Evolutionary conservation across 179 eudicot genomes (phyloP).

Genomic region (Carnegiea gigantea): DNA sequence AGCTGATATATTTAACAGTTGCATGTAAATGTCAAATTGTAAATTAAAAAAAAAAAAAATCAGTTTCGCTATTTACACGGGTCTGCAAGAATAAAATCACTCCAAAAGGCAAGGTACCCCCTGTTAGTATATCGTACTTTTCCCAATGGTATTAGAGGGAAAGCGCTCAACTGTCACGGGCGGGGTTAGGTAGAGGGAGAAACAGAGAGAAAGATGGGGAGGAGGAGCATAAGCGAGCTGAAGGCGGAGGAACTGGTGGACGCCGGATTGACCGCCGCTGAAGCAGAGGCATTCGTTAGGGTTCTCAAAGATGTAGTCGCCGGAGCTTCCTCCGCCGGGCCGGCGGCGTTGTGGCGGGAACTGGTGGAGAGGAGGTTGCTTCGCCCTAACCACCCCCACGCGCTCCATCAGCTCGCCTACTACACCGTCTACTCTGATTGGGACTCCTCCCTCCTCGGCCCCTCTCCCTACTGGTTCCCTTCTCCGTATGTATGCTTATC

Average conservation of each 20-base stretch:
- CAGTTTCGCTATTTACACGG: no score
- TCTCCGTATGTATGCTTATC: slow-evolving; percentile 56
- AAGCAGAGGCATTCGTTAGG: slow-evolving; percentile 36
- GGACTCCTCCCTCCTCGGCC: slow-evolving; percentile 60
- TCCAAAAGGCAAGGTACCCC: no score
- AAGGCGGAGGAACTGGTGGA: slow-evolving; percentile 40
- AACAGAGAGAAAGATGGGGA: slow-evolving; percentile 7
- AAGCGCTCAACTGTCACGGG: no score
- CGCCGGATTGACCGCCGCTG: slow-evolving; percentile 40
- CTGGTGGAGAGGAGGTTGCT: slow-evolving; percentile 54
- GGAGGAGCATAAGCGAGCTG: slow-evolving; percentile 35
- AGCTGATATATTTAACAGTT: no score
- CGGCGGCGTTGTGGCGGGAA: slow-evolving; percentile 60
- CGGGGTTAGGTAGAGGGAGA: not conserved
- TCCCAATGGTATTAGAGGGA: no score
- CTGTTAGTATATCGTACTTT: no score
- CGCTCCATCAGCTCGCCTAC: slow-evolving; percentile 71
- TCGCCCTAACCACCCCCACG: slow-evolving; percentile 68
- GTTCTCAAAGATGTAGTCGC: slow-evolving; percentile 30
- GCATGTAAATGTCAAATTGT: no score
- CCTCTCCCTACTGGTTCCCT: slow-evolving; percentile 91
- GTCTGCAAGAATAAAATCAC: no score
- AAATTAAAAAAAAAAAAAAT: no score
- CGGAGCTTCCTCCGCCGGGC: not conserved
- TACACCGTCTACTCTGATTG: slow-evolving; percentile 60